phyloP scores from a whole-genome alignment of 2,329 filamentous ascomycete species.

The Sclerotinia nivalis region DNA sequence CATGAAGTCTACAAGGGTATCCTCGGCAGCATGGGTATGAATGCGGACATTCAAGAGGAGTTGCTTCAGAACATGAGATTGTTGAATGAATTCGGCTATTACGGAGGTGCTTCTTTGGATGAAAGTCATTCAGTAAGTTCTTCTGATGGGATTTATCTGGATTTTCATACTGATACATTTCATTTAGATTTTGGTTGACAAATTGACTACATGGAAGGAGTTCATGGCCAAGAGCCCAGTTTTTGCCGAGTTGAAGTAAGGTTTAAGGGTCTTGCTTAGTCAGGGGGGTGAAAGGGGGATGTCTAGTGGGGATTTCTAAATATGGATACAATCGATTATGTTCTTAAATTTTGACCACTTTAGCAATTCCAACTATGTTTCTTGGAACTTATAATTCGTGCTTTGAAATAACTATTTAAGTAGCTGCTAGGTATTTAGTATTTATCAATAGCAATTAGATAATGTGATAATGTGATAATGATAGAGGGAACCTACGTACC shows the following conservation, averaged over 20 bases:
- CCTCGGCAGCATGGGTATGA: slow-evolving; percentile 43
- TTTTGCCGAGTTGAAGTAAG: slow-evolving; percentile 44
- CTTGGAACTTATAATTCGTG: not conserved
- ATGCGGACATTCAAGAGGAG: slow-evolving; percentile 49
- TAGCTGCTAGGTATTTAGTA: not conserved
- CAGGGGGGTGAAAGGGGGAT: not conserved
- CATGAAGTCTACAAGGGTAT: slow-evolving; percentile 47
- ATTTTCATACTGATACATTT: slow-evolving; percentile 23
- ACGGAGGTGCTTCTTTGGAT: slow-evolving; percentile 47
- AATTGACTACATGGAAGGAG: slow-evolving; percentile 48
- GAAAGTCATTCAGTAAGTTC: slow-evolving; percentile 42
- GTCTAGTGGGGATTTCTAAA: not conserved
- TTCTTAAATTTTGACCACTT: not conserved
- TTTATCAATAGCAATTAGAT: not conserved
- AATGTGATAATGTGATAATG: not conserved
- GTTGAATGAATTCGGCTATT: slow-evolving; percentile 55
- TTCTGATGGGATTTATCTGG: too few relatives aligned
- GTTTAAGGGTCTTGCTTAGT: not conserved
- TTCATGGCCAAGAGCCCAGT: slow-evolving; percentile 41
- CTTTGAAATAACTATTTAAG: not conserved
- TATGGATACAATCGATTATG: not conserved
- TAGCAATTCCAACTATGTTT: not conserved
- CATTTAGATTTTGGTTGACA: slow-evolving; percentile 42
- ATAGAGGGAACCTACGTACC: not conserved
- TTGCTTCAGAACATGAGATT: slow-evolving; percentile 55